These are phyloP conservation scores for Chlorella variabilis DNA, from an alignment of 163 green algal species.

Conservation along the genomic window DNA sequence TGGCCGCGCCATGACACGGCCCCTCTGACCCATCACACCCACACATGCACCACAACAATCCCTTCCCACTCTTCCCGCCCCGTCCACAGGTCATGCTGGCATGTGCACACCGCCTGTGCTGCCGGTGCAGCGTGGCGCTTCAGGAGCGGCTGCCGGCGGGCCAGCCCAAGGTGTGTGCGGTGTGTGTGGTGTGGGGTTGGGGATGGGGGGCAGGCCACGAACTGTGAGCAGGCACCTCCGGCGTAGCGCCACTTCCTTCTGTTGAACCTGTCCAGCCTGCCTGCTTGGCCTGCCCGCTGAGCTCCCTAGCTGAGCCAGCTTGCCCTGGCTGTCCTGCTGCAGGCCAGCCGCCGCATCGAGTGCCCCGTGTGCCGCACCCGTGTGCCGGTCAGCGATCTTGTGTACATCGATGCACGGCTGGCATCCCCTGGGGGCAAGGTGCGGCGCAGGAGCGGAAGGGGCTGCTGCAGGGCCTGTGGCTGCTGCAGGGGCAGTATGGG, in stretches of 20 bases:
- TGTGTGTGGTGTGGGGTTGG: too few relatives aligned
- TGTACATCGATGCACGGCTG: slow-evolving; percentile 54
- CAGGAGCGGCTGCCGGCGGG: slow-evolving; percentile 44
- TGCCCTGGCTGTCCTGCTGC: too few relatives aligned
- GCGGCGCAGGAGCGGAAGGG: neutral
- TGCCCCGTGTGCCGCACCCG: slow-evolving; percentile 80
- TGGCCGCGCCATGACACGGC: too few relatives aligned
- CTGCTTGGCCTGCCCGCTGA: too few relatives aligned
- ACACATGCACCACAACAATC: too few relatives aligned
- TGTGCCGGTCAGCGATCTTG: slow-evolving; percentile 60
- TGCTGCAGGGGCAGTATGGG: neutral
- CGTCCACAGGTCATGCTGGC: slow-evolving; percentile 79
- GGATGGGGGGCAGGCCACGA: too few relatives aligned
- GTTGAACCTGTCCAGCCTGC: too few relatives aligned
- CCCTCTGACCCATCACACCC: too few relatives aligned
- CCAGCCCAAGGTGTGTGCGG: slow-evolving; percentile 19
- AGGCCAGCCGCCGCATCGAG: slow-evolving; percentile 46
- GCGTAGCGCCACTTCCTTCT: neutral
- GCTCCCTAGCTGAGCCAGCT: too few relatives aligned
- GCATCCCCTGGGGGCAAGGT: neutral
- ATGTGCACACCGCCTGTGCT: slow-evolving; percentile 86
- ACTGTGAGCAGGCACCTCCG: too few relatives aligned
- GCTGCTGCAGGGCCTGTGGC: neutral
- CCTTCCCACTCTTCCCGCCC: too few relatives aligned
- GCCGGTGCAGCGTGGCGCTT: slow-evolving; percentile 66